Evolutionary conservation across 2,329 filamentous ascomycete genomes (phyloP).

Genomic region (Phaeosphaeriaceae sp.): DNA sequence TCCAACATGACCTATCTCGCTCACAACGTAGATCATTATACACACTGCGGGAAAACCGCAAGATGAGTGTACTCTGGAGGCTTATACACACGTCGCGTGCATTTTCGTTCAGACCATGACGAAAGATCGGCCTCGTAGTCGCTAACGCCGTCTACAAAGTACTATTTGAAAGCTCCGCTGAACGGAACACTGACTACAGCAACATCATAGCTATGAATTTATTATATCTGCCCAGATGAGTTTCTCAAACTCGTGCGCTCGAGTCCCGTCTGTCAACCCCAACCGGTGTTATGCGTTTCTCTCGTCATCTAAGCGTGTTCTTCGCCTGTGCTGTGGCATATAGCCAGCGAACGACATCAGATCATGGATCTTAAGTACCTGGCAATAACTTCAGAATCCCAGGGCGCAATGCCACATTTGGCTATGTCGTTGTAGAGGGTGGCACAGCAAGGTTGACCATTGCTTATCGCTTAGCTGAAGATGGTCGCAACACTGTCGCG

Average conservation of each 20-base stretch:
- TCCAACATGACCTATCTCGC: no score
- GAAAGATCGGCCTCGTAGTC: background rate
- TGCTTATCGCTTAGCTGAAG: conserved; percentile 15
- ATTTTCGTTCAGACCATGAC: background rate
- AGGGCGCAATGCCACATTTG: background rate
- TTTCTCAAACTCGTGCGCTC: background rate
- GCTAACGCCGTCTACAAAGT: background rate
- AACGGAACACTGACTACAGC: no score
- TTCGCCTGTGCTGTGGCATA: background rate
- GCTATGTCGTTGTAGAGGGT: conserved; percentile 11
- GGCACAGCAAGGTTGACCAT: conserved; percentile 19
- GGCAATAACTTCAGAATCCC: background rate
- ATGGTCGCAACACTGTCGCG: conserved; percentile 15
- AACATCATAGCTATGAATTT: background rate
- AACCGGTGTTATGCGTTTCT: background rate
- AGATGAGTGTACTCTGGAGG: background rate
- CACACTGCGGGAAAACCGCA: no score
- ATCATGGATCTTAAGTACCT: background rate
- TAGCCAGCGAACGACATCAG: background rate
- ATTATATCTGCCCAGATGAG: background rate
- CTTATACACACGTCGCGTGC: background rate
- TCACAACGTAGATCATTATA: background rate
- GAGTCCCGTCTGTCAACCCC: background rate
- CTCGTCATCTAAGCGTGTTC: background rate
- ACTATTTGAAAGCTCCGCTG: background rate